These are phyloP conservation scores for Colletotrichum liriopes DNA, from an alignment of 2,329 filamentous ascomycete species.

Conservation along the genomic window DNA sequence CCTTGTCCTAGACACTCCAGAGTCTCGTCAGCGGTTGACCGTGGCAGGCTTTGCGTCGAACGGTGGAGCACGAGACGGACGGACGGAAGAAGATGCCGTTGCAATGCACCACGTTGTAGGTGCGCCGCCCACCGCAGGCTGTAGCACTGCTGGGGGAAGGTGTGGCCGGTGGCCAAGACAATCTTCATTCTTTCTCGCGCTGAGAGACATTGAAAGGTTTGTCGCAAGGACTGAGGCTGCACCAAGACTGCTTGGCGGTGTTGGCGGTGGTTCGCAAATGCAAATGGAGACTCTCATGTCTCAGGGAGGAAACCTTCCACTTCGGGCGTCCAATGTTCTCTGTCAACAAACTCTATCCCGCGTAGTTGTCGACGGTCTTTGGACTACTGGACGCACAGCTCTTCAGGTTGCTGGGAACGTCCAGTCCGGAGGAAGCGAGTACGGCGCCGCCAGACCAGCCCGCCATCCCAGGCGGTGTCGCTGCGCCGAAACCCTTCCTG, in stretches of 20 bases:
- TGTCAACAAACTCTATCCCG: constrained; percentile 35
- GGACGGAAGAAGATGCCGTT: constrained; percentile 18
- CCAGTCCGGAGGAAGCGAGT: background rate
- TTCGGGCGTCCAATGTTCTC: constrained; percentile 6
- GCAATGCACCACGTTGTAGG: background rate
- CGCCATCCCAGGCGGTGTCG: constrained; percentile 24
- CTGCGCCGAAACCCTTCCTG: constrained; percentile 39
- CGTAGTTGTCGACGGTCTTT: background rate
- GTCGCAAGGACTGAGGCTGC: constrained; percentile 23
- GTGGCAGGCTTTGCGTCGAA: constrained; percentile 14
- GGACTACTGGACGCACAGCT: background rate
- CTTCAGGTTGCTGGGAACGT: constrained; percentile 7
- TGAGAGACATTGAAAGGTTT: constrained; percentile 22
- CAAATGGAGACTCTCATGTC: constrained; percentile 22
- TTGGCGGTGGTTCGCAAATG: constrained; percentile 12
- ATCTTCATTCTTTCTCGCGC: background rate
- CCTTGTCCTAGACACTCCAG: constrained; percentile 17
- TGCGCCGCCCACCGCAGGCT: background rate
- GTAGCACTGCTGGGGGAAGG: background rate
- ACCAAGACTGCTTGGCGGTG: constrained; percentile 18
- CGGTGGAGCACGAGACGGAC: constrained; percentile 19
- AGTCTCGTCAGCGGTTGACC: constrained; percentile 21
- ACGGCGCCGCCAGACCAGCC: constrained; percentile 15
- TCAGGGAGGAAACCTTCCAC: constrained; percentile 33
- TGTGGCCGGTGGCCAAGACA: constrained; percentile 29